These are phyloP conservation scores for Strobilomyces confusus DNA, from an alignment of 768 basidiomycete genomes.

Conservation along the genomic window DNA sequence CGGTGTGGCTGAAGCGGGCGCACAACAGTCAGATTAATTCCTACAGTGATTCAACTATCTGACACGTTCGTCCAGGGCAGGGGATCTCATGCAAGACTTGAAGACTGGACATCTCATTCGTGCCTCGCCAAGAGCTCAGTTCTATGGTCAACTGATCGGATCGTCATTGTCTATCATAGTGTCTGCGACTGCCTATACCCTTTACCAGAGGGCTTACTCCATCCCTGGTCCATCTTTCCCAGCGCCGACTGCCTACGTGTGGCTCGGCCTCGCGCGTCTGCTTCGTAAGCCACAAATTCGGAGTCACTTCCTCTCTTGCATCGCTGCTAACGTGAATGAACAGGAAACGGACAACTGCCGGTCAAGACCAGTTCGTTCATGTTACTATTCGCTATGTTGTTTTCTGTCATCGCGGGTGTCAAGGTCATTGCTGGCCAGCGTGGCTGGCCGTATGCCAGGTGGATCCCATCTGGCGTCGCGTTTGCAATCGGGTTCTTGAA, in stretches of 20 bases:
- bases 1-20: slow-evolving; percentile 95
- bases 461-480: slow-evolving; percentile 90
- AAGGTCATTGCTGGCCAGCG: slow-evolving; percentile 58
- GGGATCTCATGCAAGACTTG: slow-evolving; percentile 97
- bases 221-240: slow-evolving; percentile 96
- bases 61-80: slow-evolving; percentile 53
- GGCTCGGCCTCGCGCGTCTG: slow-evolving; percentile 74
- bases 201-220: slow-evolving; percentile 83
- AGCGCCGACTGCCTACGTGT: slow-evolving; percentile 93
- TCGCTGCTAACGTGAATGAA: slow-evolving; percentile 11
- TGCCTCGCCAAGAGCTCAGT: slow-evolving; percentile 91
- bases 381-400: slow-evolving; percentile 69
- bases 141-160: slow-evolving; percentile 91
- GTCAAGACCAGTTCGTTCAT: slow-evolving; percentile 73
- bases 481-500: slow-evolving; percentile 97
- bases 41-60: background rate
- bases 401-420: slow-evolving; percentile 59
- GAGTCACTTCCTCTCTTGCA: background rate
- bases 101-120: slow-evolving; percentile 93
- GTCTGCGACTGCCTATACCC: slow-evolving; percentile 79
- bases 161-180: slow-evolving; percentile 85
- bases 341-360: slow-evolving; percentile 82
- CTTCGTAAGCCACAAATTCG: slow-evolving; percentile 49
- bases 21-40: slow-evolving; percentile 62
- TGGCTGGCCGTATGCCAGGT: slow-evolving; percentile 55